A percentile compares a stretch with the other conserved stretches of the same genome.
phyloP scores from a whole-genome alignment of 805 yeast species.

The Pichia nakasei region DNA sequence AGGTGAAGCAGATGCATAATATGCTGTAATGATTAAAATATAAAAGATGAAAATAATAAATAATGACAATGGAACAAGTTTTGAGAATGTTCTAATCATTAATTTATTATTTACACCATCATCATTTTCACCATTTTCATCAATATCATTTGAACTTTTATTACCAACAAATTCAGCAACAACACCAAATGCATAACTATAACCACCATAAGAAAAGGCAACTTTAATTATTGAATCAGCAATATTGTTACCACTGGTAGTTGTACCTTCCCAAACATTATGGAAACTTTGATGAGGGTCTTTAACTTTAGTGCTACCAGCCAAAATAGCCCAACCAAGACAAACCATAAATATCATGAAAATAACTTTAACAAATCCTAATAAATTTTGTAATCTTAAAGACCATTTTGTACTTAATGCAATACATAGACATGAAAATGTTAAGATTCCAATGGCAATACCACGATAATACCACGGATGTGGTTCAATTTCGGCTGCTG shows the following conservation, averaged over 20 bases:
- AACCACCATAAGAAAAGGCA: conserved; percentile 36
- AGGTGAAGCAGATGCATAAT: conserved; percentile 64
- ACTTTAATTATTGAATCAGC: conserved; percentile 36
- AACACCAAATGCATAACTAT: conserved; percentile 31
- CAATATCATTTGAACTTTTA: neutral
- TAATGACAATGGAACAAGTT: conserved; percentile 72
- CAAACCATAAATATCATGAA: conserved; percentile 61
- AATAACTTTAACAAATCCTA: conserved; percentile 68
- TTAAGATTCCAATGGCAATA: conserved; percentile 64
- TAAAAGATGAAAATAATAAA: conserved; percentile 53
- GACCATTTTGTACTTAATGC: conserved; percentile 56
- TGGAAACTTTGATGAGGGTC: conserved; percentile 23
- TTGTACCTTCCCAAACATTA: conserved; percentile 33
- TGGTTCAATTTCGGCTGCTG: conserved; percentile 60
- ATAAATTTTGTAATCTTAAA: conserved; percentile 50
- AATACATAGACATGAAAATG: conserved; percentile 60
- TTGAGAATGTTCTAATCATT: conserved; percentile 43
- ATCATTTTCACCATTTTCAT: no score
- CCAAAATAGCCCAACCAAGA: conserved; percentile 79
- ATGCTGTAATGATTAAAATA: conserved; percentile 70
- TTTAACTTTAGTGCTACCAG: conserved; percentile 45
- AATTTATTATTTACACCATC: conserved; percentile 37
- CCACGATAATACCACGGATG: conserved; percentile 73
- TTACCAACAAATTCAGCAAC: conserved; percentile 34
- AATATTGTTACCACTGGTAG: conserved; percentile 33